Conservation (phyloP, 495 filamentous ascomycete species). For the Penicillium canariense region DNA sequence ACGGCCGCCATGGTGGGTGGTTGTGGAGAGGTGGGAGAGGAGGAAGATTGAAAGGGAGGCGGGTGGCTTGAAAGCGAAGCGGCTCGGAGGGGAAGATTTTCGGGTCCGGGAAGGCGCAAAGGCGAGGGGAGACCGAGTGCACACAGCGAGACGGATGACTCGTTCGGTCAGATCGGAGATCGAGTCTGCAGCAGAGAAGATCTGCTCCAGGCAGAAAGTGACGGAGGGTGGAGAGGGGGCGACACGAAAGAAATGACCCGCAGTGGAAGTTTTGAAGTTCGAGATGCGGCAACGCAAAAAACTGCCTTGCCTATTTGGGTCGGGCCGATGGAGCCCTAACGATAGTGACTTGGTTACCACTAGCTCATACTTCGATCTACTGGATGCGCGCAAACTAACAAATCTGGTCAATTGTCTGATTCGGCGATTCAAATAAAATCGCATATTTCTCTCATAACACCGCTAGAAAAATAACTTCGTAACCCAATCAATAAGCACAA, state of each 20-base stretch:
- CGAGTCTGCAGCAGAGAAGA: conserved; percentile 1
- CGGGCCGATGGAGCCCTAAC: conserved; percentile 14
- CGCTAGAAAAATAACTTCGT: conserved; percentile 6
- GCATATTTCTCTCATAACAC: conserved; percentile 16
- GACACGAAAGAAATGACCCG: conserved; percentile 19
- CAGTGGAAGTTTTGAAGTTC: conserved; percentile 39
- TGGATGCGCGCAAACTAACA: conserved; percentile 3
- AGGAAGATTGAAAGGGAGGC: conserved; percentile 23
- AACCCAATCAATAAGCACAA: background rate
- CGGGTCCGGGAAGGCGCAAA: conserved; percentile 31
- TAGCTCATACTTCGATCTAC: background rate
- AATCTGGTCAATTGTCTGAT: background rate
- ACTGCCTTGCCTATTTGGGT: conserved; percentile 43
- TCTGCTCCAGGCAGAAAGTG: conserved; percentile 49
- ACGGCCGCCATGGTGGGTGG: conserved; percentile 40
- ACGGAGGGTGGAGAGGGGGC: conserved; percentile 4
- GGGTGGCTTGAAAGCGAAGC: conserved; percentile 10
- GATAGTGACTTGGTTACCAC: background rate
- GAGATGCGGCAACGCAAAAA: conserved; percentile 31
- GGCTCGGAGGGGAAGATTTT: conserved; percentile 30
- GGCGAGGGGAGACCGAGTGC: conserved; percentile 3
- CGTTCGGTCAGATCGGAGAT: background rate
- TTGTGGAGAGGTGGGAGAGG: conserved; percentile 13
- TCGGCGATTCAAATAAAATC: background rate
- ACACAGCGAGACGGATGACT: background rate